Evolutionary conservation across 2,329 filamentous ascomycete species (phyloP).

Genomic region (Sclerotinia sclerotiorum): DNA sequence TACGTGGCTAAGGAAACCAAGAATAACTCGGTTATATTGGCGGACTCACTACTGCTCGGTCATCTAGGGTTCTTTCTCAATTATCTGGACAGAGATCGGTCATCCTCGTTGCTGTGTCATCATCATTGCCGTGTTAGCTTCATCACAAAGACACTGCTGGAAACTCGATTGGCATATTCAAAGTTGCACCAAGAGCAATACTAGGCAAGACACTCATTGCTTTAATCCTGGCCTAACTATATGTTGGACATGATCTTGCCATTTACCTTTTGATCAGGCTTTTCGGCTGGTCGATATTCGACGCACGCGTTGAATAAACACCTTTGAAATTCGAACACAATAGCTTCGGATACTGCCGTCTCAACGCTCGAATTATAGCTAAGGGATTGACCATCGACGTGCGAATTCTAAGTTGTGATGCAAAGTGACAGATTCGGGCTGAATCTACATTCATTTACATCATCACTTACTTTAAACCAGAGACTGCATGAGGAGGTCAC

Average conservation of each 20-base stretch:
- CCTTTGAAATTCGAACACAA: slow-evolving; percentile 47
- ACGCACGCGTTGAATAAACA: slow-evolving; percentile 68
- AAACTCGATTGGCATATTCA: neutral
- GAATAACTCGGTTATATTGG: slow-evolving; percentile 64
- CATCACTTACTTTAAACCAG: slow-evolving; percentile 39
- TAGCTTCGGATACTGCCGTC: no score
- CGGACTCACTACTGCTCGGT: slow-evolving; percentile 55
- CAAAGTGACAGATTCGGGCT: slow-evolving; percentile 41
- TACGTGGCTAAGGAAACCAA: slow-evolving; percentile 66
- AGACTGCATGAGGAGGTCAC: slow-evolving; percentile 56
- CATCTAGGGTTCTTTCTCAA: slow-evolving; percentile 57
- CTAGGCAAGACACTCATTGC: neutral
- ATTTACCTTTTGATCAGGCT: slow-evolving; percentile 5
- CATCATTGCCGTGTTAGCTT: slow-evolving; percentile 4
- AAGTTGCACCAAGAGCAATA: slow-evolving; percentile 41
- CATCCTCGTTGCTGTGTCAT: slow-evolving; percentile 9
- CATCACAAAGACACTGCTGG: neutral
- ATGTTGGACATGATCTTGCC: slow-evolving; percentile 18
- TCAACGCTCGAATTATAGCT: neutral
- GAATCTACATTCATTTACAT: neutral
- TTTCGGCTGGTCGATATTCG: slow-evolving; percentile 41
- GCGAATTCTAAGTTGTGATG: slow-evolving; percentile 50
- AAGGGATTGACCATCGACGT: slow-evolving; percentile 47
- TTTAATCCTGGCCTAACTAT: slow-evolving; percentile 12
- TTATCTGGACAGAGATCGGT: slow-evolving; percentile 4